phyloP scores from a whole-genome alignment of 2,329 filamentous ascomycete species.

The Ceratocystis diversiconidia region DNA sequence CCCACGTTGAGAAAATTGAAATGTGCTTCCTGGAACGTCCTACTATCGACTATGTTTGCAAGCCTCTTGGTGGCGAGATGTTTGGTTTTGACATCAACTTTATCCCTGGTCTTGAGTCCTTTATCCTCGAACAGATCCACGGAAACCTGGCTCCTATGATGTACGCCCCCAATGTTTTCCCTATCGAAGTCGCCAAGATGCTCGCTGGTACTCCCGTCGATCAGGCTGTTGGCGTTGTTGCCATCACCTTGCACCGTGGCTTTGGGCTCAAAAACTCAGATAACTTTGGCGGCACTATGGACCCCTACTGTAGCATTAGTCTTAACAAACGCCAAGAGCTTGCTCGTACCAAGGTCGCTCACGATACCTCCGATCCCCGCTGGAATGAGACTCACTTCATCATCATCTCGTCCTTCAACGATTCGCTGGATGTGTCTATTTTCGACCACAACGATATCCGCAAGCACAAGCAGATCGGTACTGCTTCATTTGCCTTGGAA shows the following conservation, averaged over 20 bases:
- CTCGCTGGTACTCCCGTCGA: conserved; percentile 86
- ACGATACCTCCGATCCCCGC: conserved; percentile 70
- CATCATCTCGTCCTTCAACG: conserved; percentile 80
- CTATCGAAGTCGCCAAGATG: conserved; percentile 97
- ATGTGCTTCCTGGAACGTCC: conserved; percentile 88
- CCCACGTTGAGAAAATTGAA: conserved; percentile 86
- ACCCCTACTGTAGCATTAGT: conserved; percentile 77
- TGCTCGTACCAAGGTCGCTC: conserved; percentile 75
- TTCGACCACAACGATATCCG: conserved; percentile 92
- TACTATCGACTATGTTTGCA: conserved; percentile 91
- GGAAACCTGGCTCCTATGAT: conserved; percentile 91
- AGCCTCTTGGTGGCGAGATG: conserved; percentile 85
- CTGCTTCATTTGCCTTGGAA: conserved; percentile 73
- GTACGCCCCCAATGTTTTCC: conserved; percentile 95
- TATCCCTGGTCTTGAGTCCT: conserved; percentile 81
- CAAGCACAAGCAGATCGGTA: conserved; percentile 85
- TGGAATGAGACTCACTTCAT: conserved; percentile 98
- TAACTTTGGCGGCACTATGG: conserved; percentile 79
- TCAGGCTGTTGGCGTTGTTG: conserved; percentile 86
- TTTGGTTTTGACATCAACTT: conserved; percentile 99
- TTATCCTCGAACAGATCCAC: conserved; percentile 94
- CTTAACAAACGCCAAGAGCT: conserved; percentile 71
- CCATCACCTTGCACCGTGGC: conserved; percentile 79
- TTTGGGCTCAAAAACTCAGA: conserved; percentile 89
- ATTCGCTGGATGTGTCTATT: conserved; percentile 69